These are phyloP conservation scores for Plectosphaerella sp. DNA, from an alignment of 2,329 filamentous ascomycete genomes.

Conservation along the genomic window DNA sequence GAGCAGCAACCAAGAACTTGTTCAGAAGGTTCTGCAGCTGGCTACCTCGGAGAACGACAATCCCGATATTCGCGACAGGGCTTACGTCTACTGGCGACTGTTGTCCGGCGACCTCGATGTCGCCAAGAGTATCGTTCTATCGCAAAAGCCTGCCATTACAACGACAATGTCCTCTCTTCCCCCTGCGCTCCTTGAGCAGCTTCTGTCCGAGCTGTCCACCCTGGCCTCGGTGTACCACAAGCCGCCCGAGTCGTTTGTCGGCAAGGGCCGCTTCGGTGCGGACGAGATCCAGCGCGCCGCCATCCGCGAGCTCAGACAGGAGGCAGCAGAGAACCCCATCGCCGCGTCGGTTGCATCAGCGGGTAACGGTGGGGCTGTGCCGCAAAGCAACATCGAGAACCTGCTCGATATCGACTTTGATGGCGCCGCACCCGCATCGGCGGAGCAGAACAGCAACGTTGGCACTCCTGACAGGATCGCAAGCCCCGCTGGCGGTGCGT, in stretches of 20 bases:
- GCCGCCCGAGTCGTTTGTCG: constrained; percentile 95
- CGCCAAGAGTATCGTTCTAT: constrained; percentile 85
- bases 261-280: constrained; percentile 88
- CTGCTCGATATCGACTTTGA: constrained; percentile 95
- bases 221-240: constrained; percentile 98
- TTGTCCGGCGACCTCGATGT: constrained; percentile 87
- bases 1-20: constrained; percentile 81
- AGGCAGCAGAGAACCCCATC: constrained; percentile 89
- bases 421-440: constrained; percentile 83
- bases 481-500: constrained; percentile 48
- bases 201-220: constrained; percentile 89
- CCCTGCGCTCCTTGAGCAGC: constrained; percentile 75
- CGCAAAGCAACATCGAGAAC: constrained; percentile 85
- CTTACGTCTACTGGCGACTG: constrained; percentile 99
- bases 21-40: constrained; percentile 89
- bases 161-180: constrained; percentile 92
- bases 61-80: constrained; percentile 91
- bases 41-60: constrained; percentile 96
- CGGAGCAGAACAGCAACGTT: constrained; percentile 51
- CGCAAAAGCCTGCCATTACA: constrained; percentile 88
- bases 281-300: constrained; percentile 92
- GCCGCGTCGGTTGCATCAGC: constrained; percentile 77
- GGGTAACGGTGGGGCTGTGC: constrained; percentile 44
- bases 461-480: constrained; percentile 66
- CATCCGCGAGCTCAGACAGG: constrained; percentile 92